These are phyloP conservation scores for Fusarium sp. DNA, from an alignment of 2,329 filamentous ascomycete genomes.

Conservation along the genomic window DNA sequence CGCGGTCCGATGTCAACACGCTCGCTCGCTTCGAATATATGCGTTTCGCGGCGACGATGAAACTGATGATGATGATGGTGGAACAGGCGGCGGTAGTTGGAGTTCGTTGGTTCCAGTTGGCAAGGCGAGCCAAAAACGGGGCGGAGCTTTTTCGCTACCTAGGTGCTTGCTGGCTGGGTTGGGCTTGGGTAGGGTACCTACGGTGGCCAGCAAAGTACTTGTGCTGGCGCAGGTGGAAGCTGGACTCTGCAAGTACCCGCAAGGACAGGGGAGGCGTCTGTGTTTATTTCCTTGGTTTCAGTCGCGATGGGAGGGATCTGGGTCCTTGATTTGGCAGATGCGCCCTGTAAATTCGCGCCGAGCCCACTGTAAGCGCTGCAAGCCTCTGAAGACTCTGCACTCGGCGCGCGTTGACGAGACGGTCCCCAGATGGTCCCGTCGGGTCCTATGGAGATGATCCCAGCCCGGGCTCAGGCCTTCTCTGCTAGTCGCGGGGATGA, in stretches of 20 bases:
- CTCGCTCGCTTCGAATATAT: background rate
- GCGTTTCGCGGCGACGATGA: slow-evolving; percentile 21
- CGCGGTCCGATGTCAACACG: background rate
- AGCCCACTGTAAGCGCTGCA: slow-evolving; percentile 15
- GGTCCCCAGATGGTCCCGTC: slow-evolving; percentile 28
- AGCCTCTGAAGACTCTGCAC: background rate
- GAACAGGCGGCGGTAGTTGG: slow-evolving; percentile 17
- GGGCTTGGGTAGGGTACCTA: slow-evolving; percentile 32
- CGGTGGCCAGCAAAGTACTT: slow-evolving; percentile 20
- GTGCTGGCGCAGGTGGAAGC: slow-evolving; percentile 16
- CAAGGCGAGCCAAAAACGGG: slow-evolving; percentile 28
- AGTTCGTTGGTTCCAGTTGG: slow-evolving; percentile 23
- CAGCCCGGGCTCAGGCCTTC: slow-evolving; percentile 3
- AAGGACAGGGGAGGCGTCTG: slow-evolving; percentile 14
- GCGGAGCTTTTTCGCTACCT: slow-evolving; percentile 29
- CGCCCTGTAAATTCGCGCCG: slow-evolving; percentile 18
- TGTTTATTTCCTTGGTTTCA: slow-evolving; percentile 35
- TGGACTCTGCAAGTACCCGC: slow-evolving; percentile 23
- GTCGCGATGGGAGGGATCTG: slow-evolving; percentile 15
- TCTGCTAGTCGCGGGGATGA: slow-evolving; percentile 33
- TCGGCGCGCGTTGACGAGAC: background rate
- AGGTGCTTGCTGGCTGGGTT: slow-evolving; percentile 26
- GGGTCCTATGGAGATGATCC: slow-evolving; percentile 6
- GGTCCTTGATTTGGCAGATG: slow-evolving; percentile 2
- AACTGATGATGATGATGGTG: slow-evolving; percentile 18